Evolutionary conservation across 192 early-diverging fungal genomes (phyloP).

Genomic region (Rhizophagus sp.): DNA sequence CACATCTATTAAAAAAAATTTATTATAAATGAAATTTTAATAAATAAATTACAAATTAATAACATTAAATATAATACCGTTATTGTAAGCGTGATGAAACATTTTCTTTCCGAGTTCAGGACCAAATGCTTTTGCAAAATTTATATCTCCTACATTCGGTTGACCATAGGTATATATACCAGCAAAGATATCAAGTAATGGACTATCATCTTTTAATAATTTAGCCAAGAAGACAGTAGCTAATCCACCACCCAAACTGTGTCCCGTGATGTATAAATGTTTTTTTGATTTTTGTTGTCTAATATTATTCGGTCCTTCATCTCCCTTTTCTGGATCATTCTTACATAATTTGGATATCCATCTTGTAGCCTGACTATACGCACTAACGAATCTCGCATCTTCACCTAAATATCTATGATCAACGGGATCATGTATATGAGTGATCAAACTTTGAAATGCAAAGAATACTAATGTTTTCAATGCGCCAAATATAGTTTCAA

Average conservation of each 20-base stretch:
- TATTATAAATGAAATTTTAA: background rate
- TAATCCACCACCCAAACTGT: slow-evolving; percentile 51
- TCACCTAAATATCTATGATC: slow-evolving; percentile 53
- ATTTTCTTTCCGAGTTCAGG: slow-evolving; percentile 50
- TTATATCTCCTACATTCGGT: slow-evolving; percentile 52
- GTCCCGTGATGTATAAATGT: slow-evolving; percentile 53
- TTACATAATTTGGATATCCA: slow-evolving; percentile 39
- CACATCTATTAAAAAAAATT: background rate
- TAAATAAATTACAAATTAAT: background rate
- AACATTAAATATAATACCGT: slow-evolving; percentile 38
- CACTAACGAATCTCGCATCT: slow-evolving; percentile 36
- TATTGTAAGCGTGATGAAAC: slow-evolving; percentile 59
- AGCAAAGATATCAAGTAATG: slow-evolving; percentile 49
- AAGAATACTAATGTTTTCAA: slow-evolving; percentile 42
- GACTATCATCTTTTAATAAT: slow-evolving; percentile 51
- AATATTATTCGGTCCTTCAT: background rate
- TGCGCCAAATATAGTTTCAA: slow-evolving; percentile 45
- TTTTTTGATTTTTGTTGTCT: slow-evolving; percentile 36
- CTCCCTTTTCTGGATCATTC: background rate
- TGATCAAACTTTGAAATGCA: slow-evolving; percentile 40
- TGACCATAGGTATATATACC: slow-evolving; percentile 57
- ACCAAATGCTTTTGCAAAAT: slow-evolving; percentile 52
- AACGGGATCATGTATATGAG: slow-evolving; percentile 52
- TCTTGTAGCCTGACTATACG: slow-evolving; percentile 47
- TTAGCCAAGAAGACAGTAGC: slow-evolving; percentile 57